These are phyloP conservation scores for Pythium phragmitis DNA, from an alignment of 352 stramenopile species.

Conservation along the genomic window DNA sequence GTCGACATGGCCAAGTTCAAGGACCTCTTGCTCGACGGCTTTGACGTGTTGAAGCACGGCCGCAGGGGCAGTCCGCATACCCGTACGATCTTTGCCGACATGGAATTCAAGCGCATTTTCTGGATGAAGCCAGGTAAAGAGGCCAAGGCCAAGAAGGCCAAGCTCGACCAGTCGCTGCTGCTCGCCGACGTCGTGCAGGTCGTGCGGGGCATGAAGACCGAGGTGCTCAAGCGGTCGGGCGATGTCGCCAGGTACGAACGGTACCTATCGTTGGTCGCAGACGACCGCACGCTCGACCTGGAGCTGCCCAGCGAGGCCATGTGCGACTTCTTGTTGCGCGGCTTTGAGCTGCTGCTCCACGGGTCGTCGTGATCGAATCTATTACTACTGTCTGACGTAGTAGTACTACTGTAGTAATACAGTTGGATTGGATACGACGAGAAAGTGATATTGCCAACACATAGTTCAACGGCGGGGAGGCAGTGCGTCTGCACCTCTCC, in stretches of 20 bases:
- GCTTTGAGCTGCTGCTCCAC: conserved; percentile 54
- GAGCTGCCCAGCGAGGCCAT: conserved; percentile 53
- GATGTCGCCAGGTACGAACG: conserved; percentile 64
- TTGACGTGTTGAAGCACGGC: conserved; percentile 74
- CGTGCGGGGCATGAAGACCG: conserved; percentile 74
- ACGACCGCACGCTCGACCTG: conserved; percentile 70
- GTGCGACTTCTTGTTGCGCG: conserved; percentile 54
- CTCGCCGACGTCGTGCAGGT: conserved; percentile 68
- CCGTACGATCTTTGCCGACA: conserved; percentile 66
- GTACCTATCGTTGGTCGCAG: conserved; percentile 71
- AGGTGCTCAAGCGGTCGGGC: conserved; percentile 73
- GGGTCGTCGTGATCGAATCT: conserved; percentile 9
- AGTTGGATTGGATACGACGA: neutral
- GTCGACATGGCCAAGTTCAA: conserved; percentile 60
- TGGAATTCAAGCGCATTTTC: conserved; percentile 78
- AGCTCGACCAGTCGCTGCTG: conserved; percentile 69
- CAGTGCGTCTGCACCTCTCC: neutral
- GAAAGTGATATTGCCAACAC: neutral
- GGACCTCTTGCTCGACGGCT: conserved; percentile 63
- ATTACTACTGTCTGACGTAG: neutral
- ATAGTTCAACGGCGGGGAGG: neutral
- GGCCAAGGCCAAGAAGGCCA: conserved; percentile 57
- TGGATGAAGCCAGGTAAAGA: conserved; percentile 75
- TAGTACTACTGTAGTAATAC: neutral
- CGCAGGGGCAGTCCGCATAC: conserved; percentile 61